Base-by-base conservation (phyloP, 257 asterid genomes). In the Solanum appendiculatum region DNA sequence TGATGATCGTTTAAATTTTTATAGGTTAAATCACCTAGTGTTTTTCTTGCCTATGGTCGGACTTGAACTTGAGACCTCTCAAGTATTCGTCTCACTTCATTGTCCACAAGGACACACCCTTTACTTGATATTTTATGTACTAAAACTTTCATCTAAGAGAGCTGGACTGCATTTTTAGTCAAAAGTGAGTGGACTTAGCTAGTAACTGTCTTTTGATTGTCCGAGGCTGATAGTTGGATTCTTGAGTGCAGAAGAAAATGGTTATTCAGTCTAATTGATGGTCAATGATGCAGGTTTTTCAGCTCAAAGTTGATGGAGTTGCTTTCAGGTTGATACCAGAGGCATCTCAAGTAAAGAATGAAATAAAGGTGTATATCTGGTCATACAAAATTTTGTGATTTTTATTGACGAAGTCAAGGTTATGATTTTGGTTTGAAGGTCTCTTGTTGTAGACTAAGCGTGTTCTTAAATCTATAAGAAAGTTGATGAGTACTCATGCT, bases 251-350 rank as follows among this genome's bases (percentile, higher is more conserved):
- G 33, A 66, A 64, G 44, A 64, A 64, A 64, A 60, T 3, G 7
- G 5, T 63, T 39, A 7, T 27, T 40, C 42, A 7, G 64, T 82
- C 37, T 91, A 84, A 89, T 48, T 58, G 80, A 86, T 86, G 84
- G 87, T 69, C 85, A 75, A 37, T 86, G 91, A 86, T 90, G 84
- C 98, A 97, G 99, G 91, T 95, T 89, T 91, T 95, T 82, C 98
- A 94, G 91, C 97, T 94, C 86, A 94, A 94, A 86, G 96, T 95
- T 82, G 96, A 95, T 70, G 99, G 99, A 1, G 95, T 97, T 90
- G 94, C 98, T 74, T 94, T 97, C 84, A 92, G 99, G 89, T 90
- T 97, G 92, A 89, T 97, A 66, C 98, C 99, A 0, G 99, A 97
- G 92, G 93, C 96, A 87, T 94, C 96, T 42, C 98, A 97, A 93